Evolutionary conservation across 805 yeast genomes (phyloP).

Genomic region (Pichia sporocuriosa): DNA sequence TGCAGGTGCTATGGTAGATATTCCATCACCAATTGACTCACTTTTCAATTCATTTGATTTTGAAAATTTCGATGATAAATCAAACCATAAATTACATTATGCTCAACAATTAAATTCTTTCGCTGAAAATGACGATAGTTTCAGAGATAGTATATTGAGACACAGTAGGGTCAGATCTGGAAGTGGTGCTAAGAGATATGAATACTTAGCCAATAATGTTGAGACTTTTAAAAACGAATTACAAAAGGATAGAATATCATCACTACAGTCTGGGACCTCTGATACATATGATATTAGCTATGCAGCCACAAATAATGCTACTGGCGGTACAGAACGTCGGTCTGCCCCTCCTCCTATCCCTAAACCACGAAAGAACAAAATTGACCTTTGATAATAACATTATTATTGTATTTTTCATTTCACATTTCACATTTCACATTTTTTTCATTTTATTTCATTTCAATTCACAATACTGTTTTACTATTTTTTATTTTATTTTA

Average conservation of each 20-base stretch:
- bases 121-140: background rate
- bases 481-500: too few species aligned
- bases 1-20: background rate
- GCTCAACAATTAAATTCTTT: background rate
- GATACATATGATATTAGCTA: background rate
- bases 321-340: too few species aligned
- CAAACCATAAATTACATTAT: background rate
- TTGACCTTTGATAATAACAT: background rate
- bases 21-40: slow-evolving; percentile 4
- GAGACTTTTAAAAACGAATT: slow-evolving; percentile 15
- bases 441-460: background rate
- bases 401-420: too few species aligned
- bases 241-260: slow-evolving; percentile 6
- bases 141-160: background rate
- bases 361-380: background rate
- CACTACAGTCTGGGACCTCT: slow-evolving; percentile 2
- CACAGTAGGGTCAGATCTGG: slow-evolving; percentile 13
- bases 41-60: background rate
- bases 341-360: background rate
- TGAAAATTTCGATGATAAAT: too few species aligned
- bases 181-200: slow-evolving; percentile 21
- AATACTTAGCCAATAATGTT: slow-evolving; percentile 18
- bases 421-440: background rate
- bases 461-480: background rate
- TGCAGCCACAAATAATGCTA: too few species aligned